Evolutionary conservation across 139 green algal genomes (phyloP).

Genomic region (Closterium sp.): DNA sequence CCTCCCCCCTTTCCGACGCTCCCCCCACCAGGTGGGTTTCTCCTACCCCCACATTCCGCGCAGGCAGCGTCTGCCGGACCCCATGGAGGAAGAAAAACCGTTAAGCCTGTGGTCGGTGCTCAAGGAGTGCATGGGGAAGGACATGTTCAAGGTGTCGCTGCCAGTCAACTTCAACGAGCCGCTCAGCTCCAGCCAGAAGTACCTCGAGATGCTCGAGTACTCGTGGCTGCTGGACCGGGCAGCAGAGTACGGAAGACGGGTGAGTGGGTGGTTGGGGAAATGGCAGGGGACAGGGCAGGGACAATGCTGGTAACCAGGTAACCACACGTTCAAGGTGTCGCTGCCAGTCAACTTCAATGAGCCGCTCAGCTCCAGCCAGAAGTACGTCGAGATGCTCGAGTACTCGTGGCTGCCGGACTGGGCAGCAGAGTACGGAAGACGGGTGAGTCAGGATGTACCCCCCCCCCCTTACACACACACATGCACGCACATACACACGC

Average conservation of each 20-base stretch:
- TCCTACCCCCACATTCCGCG: constrained; percentile 17
- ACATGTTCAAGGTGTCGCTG: constrained; percentile 71
- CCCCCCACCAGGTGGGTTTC: not conserved
- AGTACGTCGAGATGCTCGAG: constrained; percentile 79
- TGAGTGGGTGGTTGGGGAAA: not conserved
- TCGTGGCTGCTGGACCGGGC: constrained; percentile 68
- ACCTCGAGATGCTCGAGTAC: constrained; percentile 83
- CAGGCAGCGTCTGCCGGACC: constrained; percentile 35
- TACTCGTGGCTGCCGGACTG: constrained; percentile 76
- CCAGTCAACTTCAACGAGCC: constrained; percentile 96
- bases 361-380: constrained; percentile 79
- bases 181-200: constrained; percentile 77
- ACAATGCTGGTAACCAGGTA: too few species aligned
- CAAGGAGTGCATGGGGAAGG: constrained; percentile 67
- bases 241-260: constrained; percentile 26
- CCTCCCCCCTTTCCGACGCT: not conserved
- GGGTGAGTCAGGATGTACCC: too few species aligned
- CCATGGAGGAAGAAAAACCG: constrained; percentile 69
- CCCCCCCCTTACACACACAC: too few species aligned
- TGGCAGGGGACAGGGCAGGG: too few species aligned
- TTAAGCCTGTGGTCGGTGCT: constrained; percentile 86
- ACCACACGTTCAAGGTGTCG: too few species aligned
- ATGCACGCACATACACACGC: too few species aligned
- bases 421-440: constrained; percentile 23
- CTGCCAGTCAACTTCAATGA: constrained; percentile 97